Conservation (phyloP, 495 filamentous ascomycete genomes). For the Cairneyella variabilis region DNA sequence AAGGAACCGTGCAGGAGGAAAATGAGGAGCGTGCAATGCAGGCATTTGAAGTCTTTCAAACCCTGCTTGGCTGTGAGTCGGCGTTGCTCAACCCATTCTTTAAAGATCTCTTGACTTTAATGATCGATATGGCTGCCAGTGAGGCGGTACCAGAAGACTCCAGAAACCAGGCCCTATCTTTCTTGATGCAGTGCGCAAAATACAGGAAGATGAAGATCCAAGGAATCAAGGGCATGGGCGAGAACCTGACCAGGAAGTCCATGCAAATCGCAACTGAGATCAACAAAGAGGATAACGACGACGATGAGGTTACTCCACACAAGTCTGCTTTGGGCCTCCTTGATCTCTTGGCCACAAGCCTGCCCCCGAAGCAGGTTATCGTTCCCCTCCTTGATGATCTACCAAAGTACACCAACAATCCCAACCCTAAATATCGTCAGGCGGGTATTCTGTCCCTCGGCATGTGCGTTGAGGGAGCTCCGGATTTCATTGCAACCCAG, state of each 20-base stretch:
- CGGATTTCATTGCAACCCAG: slow-evolving; percentile 92
- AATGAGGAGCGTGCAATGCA: slow-evolving; percentile 86
- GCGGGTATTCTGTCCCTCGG: slow-evolving; percentile 90
- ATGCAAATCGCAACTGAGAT: slow-evolving; percentile 87
- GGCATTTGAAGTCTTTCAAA: slow-evolving; percentile 97
- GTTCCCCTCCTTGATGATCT: slow-evolving; percentile 86
- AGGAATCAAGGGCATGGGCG: slow-evolving; percentile 69
- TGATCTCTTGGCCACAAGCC: slow-evolving; percentile 78
- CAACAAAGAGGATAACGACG: slow-evolving; percentile 70
- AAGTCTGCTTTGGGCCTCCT: slow-evolving; percentile 82
- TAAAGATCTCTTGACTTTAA: slow-evolving; percentile 86
- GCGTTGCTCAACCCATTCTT: slow-evolving; percentile 82
- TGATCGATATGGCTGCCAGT: slow-evolving; percentile 80
- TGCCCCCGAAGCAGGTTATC: slow-evolving; percentile 92
- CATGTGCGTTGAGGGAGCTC: slow-evolving; percentile 93
- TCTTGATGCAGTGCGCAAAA: slow-evolving; percentile 86
- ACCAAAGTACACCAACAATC: slow-evolving; percentile 69
- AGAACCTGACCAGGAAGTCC: slow-evolving; percentile 79
- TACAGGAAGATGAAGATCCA: slow-evolving; percentile 97
- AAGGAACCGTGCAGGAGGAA: slow-evolving; percentile 68
- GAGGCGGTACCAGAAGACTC: slow-evolving; percentile 75
- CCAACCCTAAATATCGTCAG: slow-evolving; percentile 72
- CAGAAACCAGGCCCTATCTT: slow-evolving; percentile 83
- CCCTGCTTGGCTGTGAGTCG: slow-evolving; percentile 83
- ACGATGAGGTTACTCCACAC: slow-evolving; percentile 86